Percentiles rank a stretch among this genome's conserved stretches.
phyloP scores from a whole-genome alignment of 495 filamentous ascomycete genomes.

The Penicillium paradoxum region DNA sequence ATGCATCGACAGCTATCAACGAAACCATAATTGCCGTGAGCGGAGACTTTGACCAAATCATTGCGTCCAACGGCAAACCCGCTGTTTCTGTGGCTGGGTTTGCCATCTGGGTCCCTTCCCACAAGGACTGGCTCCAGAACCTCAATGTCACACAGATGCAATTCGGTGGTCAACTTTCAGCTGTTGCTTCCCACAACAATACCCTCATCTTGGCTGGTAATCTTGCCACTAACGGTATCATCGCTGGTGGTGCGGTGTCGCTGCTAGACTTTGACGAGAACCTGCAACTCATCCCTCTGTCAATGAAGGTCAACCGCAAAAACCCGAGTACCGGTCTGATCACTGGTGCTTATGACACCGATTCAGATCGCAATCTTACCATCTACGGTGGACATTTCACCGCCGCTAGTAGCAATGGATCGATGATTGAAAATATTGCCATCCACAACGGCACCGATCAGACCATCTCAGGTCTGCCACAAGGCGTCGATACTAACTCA shows the following conservation, averaged over 20 bases:
- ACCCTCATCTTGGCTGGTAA: conserved; percentile 71
- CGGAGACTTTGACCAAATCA: conserved; percentile 71
- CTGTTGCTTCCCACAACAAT: conserved; percentile 57
- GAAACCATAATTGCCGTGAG: conserved; percentile 75
- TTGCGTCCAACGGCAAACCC: conserved; percentile 57
- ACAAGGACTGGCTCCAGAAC: conserved; percentile 82
- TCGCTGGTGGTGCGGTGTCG: conserved; percentile 63
- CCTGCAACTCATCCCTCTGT: conserved; percentile 50
- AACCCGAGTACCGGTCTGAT: conserved; percentile 59
- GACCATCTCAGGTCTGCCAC: conserved; percentile 63
- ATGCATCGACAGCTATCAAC: conserved; percentile 62
- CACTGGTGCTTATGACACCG: conserved; percentile 70
- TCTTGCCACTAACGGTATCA: conserved; percentile 63
- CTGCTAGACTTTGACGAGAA: conserved; percentile 45
- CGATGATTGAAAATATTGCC: conserved; percentile 68
- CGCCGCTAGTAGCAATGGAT: conserved; percentile 63
- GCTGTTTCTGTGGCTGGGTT: conserved; percentile 66
- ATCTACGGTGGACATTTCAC: conserved; percentile 86
- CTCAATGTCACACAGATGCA: conserved; percentile 60
- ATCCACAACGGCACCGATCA: conserved; percentile 63
- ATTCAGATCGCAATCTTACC: conserved; percentile 69
- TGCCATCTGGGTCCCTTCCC: conserved; percentile 90
- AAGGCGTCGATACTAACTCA: conserved; percentile 64
- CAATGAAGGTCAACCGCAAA: conserved; percentile 57
- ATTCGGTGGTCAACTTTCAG: conserved; percentile 65